Conservation (phyloP, 148 eudicot species). For the Polygonum aviculare region DNA sequence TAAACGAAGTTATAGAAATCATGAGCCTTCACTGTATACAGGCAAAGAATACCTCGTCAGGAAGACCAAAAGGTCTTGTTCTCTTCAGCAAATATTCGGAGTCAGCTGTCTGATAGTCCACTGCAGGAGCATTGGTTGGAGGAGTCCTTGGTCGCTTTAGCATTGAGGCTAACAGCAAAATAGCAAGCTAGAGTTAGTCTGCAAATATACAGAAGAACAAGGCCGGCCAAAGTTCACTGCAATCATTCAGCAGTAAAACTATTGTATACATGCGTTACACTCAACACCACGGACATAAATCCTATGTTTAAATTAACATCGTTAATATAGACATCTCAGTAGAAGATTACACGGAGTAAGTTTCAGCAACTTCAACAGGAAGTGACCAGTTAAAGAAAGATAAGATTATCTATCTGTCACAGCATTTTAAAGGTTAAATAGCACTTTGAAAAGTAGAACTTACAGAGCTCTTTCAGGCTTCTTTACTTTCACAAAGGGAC, state of each 20-base stretch:
- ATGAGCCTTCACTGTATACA: background rate
- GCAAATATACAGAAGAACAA: background rate
- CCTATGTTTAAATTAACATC: background rate
- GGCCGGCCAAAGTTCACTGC: background rate
- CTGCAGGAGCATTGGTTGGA: slow-evolving; percentile 30
- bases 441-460: background rate
- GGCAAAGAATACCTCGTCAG: slow-evolving; percentile 41
- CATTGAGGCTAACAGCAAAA: slow-evolving; percentile 29
- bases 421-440: background rate
- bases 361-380: background rate
- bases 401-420: background rate
- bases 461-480: background rate
- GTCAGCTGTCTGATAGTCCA: slow-evolving; percentile 55
- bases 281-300: background rate
- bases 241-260: background rate
- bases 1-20: background rate
- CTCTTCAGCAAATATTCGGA: slow-evolving; percentile 53
- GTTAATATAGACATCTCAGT: background rate
- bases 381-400: background rate
- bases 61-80: slow-evolving; percentile 46
- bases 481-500: background rate
- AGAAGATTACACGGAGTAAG: background rate
- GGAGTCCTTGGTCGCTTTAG: slow-evolving; percentile 52
- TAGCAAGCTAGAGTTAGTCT: background rate
- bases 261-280: background rate